These are phyloP conservation scores for Pterocarpus santalinus DNA, from an alignment of 306 rosid genomes.

Conservation along the genomic window DNA sequence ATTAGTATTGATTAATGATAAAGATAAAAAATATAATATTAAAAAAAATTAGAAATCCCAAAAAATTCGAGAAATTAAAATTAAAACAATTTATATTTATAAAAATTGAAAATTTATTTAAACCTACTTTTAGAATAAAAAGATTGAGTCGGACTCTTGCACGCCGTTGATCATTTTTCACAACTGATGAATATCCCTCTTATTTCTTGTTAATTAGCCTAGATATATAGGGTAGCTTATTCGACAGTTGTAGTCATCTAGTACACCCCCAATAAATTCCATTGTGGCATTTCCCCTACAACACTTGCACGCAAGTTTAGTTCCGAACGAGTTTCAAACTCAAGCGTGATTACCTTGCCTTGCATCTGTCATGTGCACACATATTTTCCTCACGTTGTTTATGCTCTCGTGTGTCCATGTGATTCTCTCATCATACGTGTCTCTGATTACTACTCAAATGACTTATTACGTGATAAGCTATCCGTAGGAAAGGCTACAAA, in stretches of 20 bases:
- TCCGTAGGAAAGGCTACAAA: neutral
- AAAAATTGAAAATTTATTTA: too few species aligned
- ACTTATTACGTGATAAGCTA: constrained; percentile 28
- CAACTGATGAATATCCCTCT: neutral
- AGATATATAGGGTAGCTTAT: too few species aligned
- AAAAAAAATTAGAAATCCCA: too few species aligned
- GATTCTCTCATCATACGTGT: constrained; percentile 15
- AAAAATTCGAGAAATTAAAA: too few species aligned
- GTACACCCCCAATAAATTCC: too few species aligned
- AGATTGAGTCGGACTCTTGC: neutral
- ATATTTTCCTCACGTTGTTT: constrained; percentile 23
- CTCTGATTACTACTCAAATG: constrained; percentile 30
- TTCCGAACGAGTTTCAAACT: neutral
- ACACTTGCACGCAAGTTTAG: too few species aligned
- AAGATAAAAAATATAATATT: too few species aligned
- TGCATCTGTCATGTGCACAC: too few species aligned
- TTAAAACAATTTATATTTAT: neutral
- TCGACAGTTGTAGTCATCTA: neutral
- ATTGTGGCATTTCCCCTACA: too few species aligned
- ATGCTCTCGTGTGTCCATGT: neutral
- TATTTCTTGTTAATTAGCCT: neutral
- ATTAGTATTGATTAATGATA: too few species aligned
- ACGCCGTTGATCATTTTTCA: neutral
- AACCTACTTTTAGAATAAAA: neutral
- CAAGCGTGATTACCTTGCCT: too few species aligned